Evolutionary conservation across 805 yeast species (phyloP).

Genomic region (Scheffersomyces coipomensis): DNA sequence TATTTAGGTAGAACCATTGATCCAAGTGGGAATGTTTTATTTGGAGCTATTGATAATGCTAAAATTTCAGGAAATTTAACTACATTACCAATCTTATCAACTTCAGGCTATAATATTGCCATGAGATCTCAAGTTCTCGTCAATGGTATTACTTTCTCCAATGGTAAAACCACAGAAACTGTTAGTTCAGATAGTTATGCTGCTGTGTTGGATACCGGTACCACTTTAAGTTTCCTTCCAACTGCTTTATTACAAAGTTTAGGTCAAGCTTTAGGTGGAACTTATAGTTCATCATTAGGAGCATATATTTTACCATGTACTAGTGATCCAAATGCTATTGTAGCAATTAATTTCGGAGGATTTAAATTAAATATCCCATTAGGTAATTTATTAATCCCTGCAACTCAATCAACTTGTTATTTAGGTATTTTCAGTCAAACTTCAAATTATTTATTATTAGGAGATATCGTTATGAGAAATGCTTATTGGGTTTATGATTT

Average conservation of each 20-base stretch:
- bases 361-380: background rate
- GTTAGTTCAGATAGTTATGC: conserved; percentile 16
- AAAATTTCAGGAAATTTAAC: conserved; percentile 33
- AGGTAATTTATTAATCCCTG: conserved; percentile 1
- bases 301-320: conserved; percentile 49
- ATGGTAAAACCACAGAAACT: conserved; percentile 7
- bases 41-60: conserved; percentile 45
- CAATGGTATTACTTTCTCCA: conserved; percentile 28
- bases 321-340: conserved; percentile 12
- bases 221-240: conserved; percentile 45
- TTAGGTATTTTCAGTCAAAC: background rate
- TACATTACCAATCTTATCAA: conserved; percentile 28
- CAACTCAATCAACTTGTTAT: background rate
- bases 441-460: conserved; percentile 41
- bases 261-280: conserved; percentile 40
- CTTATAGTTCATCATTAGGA: conserved; percentile 38
- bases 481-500: conserved; percentile 67
- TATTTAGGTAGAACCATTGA: conserved; percentile 27
- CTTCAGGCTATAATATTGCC: conserved; percentile 32
- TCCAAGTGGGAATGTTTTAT: conserved; percentile 31
- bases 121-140: conserved; percentile 51
- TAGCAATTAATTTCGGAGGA: conserved; percentile 48
- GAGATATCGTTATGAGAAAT: conserved; percentile 63
- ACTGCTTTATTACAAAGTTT: conserved; percentile 26
- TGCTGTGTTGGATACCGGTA: conserved; percentile 35